A percentile compares a stretch with the other conserved stretches of the same genome.
phyloP scores from a whole-genome alignment of 2,329 filamentous ascomycete species.

The Ophiostoma ulmi region DNA sequence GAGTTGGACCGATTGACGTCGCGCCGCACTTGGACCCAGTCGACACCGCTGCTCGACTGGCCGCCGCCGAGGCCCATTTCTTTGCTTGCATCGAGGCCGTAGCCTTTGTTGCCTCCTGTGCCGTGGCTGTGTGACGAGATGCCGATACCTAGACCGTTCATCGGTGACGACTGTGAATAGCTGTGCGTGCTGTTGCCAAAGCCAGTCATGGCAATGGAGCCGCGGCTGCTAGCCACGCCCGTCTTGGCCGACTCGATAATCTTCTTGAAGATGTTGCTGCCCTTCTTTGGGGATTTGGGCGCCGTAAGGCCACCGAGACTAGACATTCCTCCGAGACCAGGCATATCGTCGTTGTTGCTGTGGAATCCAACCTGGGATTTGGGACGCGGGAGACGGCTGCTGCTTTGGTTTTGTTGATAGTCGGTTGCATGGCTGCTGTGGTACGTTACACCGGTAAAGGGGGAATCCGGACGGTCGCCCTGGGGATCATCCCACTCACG shows the following conservation, averaged over 20 bases:
- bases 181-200: slow-evolving; percentile 35
- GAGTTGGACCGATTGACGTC: slow-evolving; percentile 96
- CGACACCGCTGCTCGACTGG: slow-evolving; percentile 48
- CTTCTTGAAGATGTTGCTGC: slow-evolving; percentile 85
- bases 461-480: slow-evolving; percentile 53
- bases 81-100: slow-evolving; percentile 32
- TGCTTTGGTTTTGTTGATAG: slow-evolving; percentile 32
- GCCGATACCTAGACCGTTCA: slow-evolving; percentile 38
- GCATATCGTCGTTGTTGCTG: slow-evolving; percentile 44
- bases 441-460: slow-evolving; percentile 77
- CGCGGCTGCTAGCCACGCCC: slow-evolving; percentile 81
- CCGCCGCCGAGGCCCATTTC: slow-evolving; percentile 61
- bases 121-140: background rate
- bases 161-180: slow-evolving; percentile 33
- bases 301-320: slow-evolving; percentile 71
- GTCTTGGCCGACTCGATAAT: slow-evolving; percentile 93
- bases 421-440: slow-evolving; percentile 78
- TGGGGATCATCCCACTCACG: slow-evolving; percentile 46
- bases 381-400: slow-evolving; percentile 36
- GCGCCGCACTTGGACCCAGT: slow-evolving; percentile 96
- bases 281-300: slow-evolving; percentile 70
- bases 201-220: slow-evolving; percentile 65
- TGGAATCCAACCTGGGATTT: slow-evolving; percentile 63
- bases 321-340: slow-evolving; percentile 43
- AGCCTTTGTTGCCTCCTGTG: slow-evolving; percentile 43